Conservation (phyloP, 306 rosid species). For the Gillenia trifoliata region DNA sequence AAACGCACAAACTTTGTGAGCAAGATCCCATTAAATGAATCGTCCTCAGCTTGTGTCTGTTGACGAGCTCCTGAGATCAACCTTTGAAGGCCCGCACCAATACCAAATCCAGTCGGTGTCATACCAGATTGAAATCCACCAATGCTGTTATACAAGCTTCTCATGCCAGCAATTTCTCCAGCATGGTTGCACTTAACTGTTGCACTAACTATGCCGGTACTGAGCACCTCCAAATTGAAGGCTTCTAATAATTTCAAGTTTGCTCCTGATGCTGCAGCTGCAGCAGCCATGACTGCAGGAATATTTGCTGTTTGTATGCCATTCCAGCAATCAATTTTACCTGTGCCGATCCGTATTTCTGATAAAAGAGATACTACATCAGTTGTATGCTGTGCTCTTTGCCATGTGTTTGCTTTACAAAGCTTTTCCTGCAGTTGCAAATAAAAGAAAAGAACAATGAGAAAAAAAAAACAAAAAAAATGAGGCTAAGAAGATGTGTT, state of each 20-base stretch:
- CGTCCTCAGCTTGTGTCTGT: conserved; percentile 75
- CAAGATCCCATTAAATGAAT: conserved; percentile 75
- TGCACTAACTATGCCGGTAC: conserved; percentile 82
- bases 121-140: conserved; percentile 82
- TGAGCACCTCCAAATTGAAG: conserved; percentile 89
- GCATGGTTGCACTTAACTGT: conserved; percentile 96
- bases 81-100: conserved; percentile 84
- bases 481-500: neutral
- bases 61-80: conserved; percentile 94
- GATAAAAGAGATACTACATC: conserved; percentile 92
- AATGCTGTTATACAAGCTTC: conserved; percentile 92
- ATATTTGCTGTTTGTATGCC: conserved; percentile 78
- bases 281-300: conserved; percentile 96
- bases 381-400: conserved; percentile 83
- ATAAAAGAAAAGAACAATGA: conserved; percentile 17
- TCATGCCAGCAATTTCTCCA: conserved; percentile 99
- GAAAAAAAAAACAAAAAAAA: conserved; percentile 12
- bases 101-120: conserved; percentile 64
- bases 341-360: conserved; percentile 86
- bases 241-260: conserved; percentile 83
- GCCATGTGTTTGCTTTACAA: conserved; percentile 94
- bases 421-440: conserved; percentile 68
- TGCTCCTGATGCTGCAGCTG: conserved; percentile 95
- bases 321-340: conserved; percentile 84
- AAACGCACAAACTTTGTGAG: conserved; percentile 81